Conservation (phyloP, 345 rosid genomes). For the Brassica napus region Da-Ae NC_063439.1:5987001-5987500, state of each 20-base stretch:
- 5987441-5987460: background rate
- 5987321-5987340: background rate
- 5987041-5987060: no score
- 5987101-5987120: no score
- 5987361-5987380: background rate
- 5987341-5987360: background rate
- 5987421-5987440: background rate
- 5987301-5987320: background rate
- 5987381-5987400: background rate
- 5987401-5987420: background rate
- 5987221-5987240: conserved; percentile 3
- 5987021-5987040: no score
- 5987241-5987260: background rate
- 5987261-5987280: background rate
- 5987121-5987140: no score
- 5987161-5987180: background rate
- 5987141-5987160: no score
- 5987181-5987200: background rate
- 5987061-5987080: no score
- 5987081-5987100: no score
- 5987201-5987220: conserved; percentile 7
- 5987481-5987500: background rate
- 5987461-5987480: background rate
- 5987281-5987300: background rate
- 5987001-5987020: no score